phyloP scores from a whole-genome alignment of 164 flowering plant species.

The Aristolochia californica region DNA sequence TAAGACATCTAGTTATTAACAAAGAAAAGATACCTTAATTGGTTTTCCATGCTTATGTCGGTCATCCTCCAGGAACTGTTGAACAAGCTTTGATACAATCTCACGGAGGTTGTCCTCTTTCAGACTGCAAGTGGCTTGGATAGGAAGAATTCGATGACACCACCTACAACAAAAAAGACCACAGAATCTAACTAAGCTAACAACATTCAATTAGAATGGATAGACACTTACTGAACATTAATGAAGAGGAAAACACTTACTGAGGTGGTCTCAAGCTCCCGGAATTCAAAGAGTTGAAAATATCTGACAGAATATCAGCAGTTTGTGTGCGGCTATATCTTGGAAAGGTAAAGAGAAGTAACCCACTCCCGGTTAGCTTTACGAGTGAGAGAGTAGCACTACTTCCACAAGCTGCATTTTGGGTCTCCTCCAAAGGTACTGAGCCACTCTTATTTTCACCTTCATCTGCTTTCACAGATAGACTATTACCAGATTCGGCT shows the following conservation, averaged over 20 bases:
- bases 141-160: constrained; percentile 81
- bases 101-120: constrained; percentile 42
- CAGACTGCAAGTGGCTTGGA: constrained; percentile 66
- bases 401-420: background rate
- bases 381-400: constrained; percentile 51
- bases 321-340: constrained; percentile 25
- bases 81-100: constrained; percentile 53
- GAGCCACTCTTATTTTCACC: constrained; percentile 9
- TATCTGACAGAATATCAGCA: constrained; percentile 34
- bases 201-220: too few species aligned
- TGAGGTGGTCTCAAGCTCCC: constrained; percentile 38
- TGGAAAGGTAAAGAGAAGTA: constrained; percentile 67
- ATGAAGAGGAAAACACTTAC: constrained; percentile 30
- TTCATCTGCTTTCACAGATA: constrained; percentile 18
- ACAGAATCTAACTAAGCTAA: too few species aligned
- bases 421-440: constrained; percentile 2
- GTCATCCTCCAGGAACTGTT: constrained; percentile 31
- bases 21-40: constrained; percentile 33
- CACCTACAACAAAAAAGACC: constrained; percentile 53
- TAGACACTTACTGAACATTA: background rate
- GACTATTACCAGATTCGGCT: background rate
- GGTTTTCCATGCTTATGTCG: constrained; percentile 27
- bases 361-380: constrained; percentile 75
- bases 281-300: constrained; percentile 36
- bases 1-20: background rate